phyloP scores from a whole-genome alignment of 2,329 filamentous ascomycete genomes.

The Talaromyces rugulosus region DNA sequence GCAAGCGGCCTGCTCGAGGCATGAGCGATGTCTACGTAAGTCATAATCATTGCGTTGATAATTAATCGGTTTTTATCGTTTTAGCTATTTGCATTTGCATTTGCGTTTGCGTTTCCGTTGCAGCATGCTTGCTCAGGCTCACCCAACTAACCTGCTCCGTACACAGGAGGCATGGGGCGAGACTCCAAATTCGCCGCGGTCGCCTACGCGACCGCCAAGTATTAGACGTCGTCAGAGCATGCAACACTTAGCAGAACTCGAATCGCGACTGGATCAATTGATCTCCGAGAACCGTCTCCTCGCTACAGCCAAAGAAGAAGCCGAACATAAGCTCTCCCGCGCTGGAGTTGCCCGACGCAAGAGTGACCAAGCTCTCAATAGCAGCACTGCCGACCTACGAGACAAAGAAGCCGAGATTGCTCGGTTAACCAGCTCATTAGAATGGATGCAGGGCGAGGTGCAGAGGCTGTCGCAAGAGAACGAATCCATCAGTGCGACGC shows the following conservation, averaged over 20 bases:
- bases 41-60: constrained; percentile 30
- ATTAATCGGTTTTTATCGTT: constrained; percentile 12
- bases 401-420: constrained; percentile 87
- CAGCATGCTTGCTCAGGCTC: constrained; percentile 19
- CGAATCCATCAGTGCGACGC: constrained; percentile 70
- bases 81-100: constrained; percentile 21
- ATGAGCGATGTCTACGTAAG: constrained; percentile 95
- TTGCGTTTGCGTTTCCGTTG: background rate
- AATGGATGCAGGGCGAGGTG: constrained; percentile 78
- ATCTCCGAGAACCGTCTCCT: constrained; percentile 79
- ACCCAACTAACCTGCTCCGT: constrained; percentile 12
- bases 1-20: constrained; percentile 75
- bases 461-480: constrained; percentile 77
- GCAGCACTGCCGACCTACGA: constrained; percentile 65
- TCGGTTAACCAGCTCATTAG: constrained; percentile 70
- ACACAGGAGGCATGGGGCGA: constrained; percentile 87
- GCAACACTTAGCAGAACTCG: constrained; percentile 85
- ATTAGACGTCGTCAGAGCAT: constrained; percentile 97
- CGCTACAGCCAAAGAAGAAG: constrained; percentile 64
- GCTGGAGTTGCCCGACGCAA: constrained; percentile 52
- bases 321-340: constrained; percentile 61
- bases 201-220: constrained; percentile 89
- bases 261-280: constrained; percentile 78
- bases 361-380: constrained; percentile 55
- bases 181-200: constrained; percentile 76